A percentile compares a stretch with the other conserved stretches of the same genome.
Evolutionary conservation across 495 filamentous ascomycete genomes (phyloP).

Genomic region (Xeromyces bisporus): DNA sequence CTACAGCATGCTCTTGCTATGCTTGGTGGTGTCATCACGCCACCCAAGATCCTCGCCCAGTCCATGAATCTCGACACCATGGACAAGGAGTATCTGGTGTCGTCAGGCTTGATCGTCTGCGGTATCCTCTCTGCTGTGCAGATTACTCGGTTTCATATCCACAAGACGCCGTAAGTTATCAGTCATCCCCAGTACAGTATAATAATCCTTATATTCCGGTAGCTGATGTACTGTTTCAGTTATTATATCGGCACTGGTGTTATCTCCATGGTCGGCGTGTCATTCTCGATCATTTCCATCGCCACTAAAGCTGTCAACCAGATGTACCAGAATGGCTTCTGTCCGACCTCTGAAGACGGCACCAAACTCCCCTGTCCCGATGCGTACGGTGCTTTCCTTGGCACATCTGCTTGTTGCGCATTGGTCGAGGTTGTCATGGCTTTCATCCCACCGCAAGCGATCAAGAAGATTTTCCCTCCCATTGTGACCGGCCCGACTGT

Average conservation of each 20-base stretch:
- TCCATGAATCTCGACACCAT: conserved; percentile 40
- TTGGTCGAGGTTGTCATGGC: conserved; percentile 28
- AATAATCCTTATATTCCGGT: neutral
- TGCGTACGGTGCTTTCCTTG: conserved; percentile 72
- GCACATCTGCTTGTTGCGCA: conserved; percentile 46
- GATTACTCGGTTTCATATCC: conserved; percentile 61
- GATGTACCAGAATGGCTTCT: conserved; percentile 73
- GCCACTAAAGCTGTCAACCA: conserved; percentile 60
- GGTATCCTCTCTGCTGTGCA: conserved; percentile 57
- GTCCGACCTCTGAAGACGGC: conserved; percentile 26
- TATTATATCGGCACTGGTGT: conserved; percentile 81
- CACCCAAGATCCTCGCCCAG: conserved; percentile 51
- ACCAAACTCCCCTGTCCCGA: conserved; percentile 55
- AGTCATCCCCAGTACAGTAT: too few relatives aligned
- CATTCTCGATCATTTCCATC: conserved; percentile 76
- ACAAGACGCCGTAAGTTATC: conserved; percentile 42
- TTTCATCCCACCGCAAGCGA: conserved; percentile 44
- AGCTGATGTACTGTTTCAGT: conserved; percentile 17
- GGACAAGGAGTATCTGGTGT: conserved; percentile 55
- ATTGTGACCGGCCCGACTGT: conserved; percentile 79
- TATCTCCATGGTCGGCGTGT: conserved; percentile 80
- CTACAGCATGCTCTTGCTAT: conserved; percentile 55
- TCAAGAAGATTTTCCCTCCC: conserved; percentile 72
- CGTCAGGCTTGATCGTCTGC: conserved; percentile 60
- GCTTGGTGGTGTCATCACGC: conserved; percentile 53